Evolutionary conservation across 768 basidiomycete genomes (phyloP).

Genomic region (Kwoniella dendrophila): DNA sequence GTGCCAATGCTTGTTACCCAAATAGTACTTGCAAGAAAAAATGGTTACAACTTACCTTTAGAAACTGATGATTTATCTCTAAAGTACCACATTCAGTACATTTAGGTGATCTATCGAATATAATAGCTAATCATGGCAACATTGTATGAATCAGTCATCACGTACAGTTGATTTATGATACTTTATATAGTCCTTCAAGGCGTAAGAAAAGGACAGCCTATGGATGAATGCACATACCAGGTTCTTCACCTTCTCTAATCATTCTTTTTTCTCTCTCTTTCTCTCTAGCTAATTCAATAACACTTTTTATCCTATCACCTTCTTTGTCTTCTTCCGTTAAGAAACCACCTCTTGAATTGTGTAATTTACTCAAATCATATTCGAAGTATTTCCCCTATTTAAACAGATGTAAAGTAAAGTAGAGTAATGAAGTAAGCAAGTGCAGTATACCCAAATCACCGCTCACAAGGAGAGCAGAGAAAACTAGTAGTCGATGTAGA

Average conservation of each 20-base stretch:
- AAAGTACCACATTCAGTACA: constrained; percentile 84
- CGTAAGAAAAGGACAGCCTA: too few species aligned
- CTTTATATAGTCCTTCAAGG: background rate
- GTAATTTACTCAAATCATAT: constrained; percentile 95
- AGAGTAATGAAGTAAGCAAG: too few species aligned
- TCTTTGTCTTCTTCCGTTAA: constrained; percentile 79
- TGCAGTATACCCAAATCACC: too few species aligned
- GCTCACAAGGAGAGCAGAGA: too few species aligned
- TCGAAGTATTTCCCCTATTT: constrained; percentile 82
- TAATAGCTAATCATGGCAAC: constrained; percentile 65
- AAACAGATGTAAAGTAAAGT: background rate
- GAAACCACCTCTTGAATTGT: constrained; percentile 95
- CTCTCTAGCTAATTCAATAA: constrained; percentile 73
- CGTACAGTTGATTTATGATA: background rate
- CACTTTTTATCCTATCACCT: constrained; percentile 64
- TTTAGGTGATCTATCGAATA: constrained; percentile 72
- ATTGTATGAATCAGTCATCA: background rate
- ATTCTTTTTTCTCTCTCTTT: constrained; percentile 78
- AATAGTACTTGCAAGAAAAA: background rate
- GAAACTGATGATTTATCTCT: constrained; percentile 81
- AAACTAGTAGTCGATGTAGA: too few species aligned
- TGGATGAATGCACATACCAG: constrained; percentile 40
- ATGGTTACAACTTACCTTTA: constrained; percentile 57
- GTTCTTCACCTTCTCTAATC: constrained; percentile 61
- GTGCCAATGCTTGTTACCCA: background rate